Conservation (phyloP, 208 protist genomes). For the Leishmania tarentolae region DNA sequence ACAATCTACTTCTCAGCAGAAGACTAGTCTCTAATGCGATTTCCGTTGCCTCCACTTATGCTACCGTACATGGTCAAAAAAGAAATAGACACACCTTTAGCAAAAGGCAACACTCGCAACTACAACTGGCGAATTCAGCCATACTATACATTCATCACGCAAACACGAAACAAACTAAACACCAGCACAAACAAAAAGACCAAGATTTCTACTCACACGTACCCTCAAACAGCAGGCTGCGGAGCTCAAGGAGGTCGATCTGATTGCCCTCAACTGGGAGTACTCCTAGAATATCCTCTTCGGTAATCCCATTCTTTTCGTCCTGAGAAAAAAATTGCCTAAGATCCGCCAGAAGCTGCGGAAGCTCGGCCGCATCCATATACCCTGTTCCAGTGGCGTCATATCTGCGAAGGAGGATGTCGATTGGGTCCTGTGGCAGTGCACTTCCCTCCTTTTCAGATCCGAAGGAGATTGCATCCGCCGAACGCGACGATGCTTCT, state of each 20-base stretch:
- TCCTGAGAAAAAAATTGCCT: constrained; percentile 42
- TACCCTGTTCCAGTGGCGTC: constrained; percentile 48
- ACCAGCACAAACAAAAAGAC: not conserved
- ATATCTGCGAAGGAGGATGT: constrained; percentile 63
- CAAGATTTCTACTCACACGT: constrained; percentile 1
- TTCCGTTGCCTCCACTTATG: not conserved
- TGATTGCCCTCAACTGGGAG: constrained; percentile 38
- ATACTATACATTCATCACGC: not conserved
- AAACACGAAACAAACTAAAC: not conserved
- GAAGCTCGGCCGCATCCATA: constrained; percentile 43
- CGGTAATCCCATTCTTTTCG: constrained; percentile 52
- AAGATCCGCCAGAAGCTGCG: constrained; percentile 61
- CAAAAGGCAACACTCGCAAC: not conserved
- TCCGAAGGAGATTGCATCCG: not conserved
- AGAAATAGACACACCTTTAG: not conserved
- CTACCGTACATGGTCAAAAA: not conserved
- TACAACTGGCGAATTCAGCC: not conserved
- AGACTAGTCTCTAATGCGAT: not conserved
- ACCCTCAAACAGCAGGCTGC: constrained; percentile 64
- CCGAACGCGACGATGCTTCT: not conserved
- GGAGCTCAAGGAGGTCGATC: constrained; percentile 74
- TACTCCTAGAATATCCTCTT: constrained; percentile 51
- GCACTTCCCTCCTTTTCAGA: constrained; percentile 12
- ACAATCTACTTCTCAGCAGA: not conserved
- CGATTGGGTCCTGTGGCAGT: constrained; percentile 45